These are phyloP conservation scores for Lipomyces anomalus DNA, from an alignment of 805 yeast species.

Conservation along the genomic window DNA sequence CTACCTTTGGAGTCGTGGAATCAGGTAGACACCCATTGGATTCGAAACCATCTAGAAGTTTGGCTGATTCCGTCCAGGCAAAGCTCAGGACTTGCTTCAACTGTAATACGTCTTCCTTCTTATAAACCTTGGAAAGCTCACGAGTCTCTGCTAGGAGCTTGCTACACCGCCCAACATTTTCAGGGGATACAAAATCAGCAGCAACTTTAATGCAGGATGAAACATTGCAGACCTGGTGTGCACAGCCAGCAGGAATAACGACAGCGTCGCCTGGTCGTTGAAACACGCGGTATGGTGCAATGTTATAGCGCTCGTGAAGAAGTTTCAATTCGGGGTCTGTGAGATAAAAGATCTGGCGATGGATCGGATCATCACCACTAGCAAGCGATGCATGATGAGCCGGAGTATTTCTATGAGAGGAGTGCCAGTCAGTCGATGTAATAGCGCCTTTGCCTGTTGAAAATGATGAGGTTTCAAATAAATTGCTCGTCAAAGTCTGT, in stretches of 20 bases:
- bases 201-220: conserved; percentile 21
- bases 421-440: too few species aligned
- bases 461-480: too few species aligned
- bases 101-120: conserved; percentile 19
- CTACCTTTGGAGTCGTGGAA: too few species aligned
- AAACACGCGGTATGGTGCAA: conserved; percentile 14
- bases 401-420: too few species aligned
- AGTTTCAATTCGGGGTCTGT: conserved; percentile 15
- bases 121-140: conserved; percentile 10
- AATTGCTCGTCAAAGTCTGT: too few species aligned
- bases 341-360: conserved; percentile 18
- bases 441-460: too few species aligned
- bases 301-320: conserved; percentile 12
- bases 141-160: conserved; percentile 12
- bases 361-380: conserved; percentile 18
- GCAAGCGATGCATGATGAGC: background rate
- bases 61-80: conserved; percentile 9
- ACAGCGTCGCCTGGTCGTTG: conserved; percentile 24
- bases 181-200: conserved; percentile 21
- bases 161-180: conserved; percentile 15
- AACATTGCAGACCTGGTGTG: conserved; percentile 21
- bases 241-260: conserved; percentile 23
- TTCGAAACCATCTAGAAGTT: too few species aligned
- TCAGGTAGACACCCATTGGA: too few species aligned
- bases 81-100: conserved; percentile 14